These are phyloP conservation scores for Apiotrichum veenhuisii DNA, from an alignment of 1,284 basidiomycete species.

Conservation along the genomic window DNA sequence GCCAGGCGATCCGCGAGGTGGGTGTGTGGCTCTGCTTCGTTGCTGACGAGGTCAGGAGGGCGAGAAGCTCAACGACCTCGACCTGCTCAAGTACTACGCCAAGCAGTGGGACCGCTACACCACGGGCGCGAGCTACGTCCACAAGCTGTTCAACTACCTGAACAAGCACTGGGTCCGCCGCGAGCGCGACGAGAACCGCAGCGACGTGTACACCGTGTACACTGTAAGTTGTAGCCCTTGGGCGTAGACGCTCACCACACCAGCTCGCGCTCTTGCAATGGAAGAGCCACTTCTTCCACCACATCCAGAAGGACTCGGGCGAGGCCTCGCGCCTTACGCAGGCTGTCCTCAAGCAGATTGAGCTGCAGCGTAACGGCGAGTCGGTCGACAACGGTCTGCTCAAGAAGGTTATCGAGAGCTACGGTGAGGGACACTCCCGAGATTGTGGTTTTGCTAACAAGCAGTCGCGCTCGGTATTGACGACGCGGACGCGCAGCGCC, in stretches of 20 bases:
- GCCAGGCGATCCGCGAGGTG: slow-evolving; percentile 64
- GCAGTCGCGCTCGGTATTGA: slow-evolving; percentile 89
- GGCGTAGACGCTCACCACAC: neutral
- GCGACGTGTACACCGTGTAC: slow-evolving; percentile 91
- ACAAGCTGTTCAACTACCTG: slow-evolving; percentile 91
- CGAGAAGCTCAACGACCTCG: slow-evolving; percentile 76
- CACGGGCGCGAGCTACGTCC: slow-evolving; percentile 91
- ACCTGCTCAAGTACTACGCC: slow-evolving; percentile 86
- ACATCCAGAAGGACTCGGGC: slow-evolving; percentile 62
- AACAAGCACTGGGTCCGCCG: slow-evolving; percentile 99
- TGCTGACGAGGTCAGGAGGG: slow-evolving; percentile 58
- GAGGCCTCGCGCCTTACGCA: slow-evolving; percentile 76
- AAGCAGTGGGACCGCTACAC: slow-evolving; percentile 95
- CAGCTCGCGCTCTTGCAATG: slow-evolving; percentile 94
- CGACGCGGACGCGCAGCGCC: slow-evolving; percentile 61
- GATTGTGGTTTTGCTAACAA: neutral
- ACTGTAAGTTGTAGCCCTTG: slow-evolving; percentile 61
- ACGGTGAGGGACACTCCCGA: slow-evolving; percentile 51
- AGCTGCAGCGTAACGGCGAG: slow-evolving; percentile 91
- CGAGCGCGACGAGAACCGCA: slow-evolving; percentile 95
- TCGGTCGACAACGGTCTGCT: slow-evolving; percentile 87
- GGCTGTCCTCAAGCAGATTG: slow-evolving; percentile 83
- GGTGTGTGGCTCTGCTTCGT: slow-evolving; percentile 38
- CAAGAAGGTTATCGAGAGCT: slow-evolving; percentile 94
- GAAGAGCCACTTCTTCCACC: slow-evolving; percentile 86